A percentile compares a stretch with the other conserved stretches of the same genome.
phyloP scores from a whole-genome alignment of 805 yeast genomes.

The Saccharomycopsis sp. region DNA sequence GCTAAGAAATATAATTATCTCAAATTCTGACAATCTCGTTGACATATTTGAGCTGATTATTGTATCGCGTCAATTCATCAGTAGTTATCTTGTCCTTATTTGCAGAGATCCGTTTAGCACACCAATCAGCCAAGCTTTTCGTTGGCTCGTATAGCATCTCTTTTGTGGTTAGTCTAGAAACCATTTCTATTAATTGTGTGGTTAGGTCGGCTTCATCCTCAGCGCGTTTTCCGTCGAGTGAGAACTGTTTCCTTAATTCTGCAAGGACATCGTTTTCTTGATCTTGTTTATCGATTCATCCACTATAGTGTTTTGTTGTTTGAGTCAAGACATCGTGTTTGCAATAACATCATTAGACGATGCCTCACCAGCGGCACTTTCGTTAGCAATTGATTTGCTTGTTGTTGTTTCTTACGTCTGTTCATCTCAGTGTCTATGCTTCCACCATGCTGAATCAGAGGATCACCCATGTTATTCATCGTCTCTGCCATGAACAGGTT shows the following conservation, averaged over 20 bases:
- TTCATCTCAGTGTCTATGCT: constrained; percentile 23
- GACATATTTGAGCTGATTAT: constrained; percentile 56
- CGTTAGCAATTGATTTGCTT: background rate
- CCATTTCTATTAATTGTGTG: constrained; percentile 59
- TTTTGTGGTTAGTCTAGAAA: constrained; percentile 77
- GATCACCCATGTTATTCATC: too few relatives aligned
- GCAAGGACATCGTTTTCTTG: constrained; percentile 40
- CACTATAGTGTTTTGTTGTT: constrained; percentile 62
- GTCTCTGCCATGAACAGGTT: too few relatives aligned
- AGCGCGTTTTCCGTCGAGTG: constrained; percentile 26
- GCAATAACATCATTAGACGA: constrained; percentile 70
- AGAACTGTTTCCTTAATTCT: constrained; percentile 39
- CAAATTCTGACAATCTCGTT: constrained; percentile 55
- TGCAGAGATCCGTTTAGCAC: constrained; percentile 60
- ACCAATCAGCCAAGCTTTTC: constrained; percentile 68
- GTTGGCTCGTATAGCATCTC: constrained; percentile 84
- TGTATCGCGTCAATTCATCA: constrained; percentile 47
- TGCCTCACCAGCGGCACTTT: background rate
- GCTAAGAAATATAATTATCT: too few relatives aligned
- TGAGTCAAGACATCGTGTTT: constrained; percentile 72
- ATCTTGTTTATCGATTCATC: constrained; percentile 52
- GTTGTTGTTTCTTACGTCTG: constrained; percentile 24
- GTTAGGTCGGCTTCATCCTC: constrained; percentile 52
- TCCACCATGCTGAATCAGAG: too few relatives aligned
- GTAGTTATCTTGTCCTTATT: constrained; percentile 40